phyloP scores from a whole-genome alignment of 2,329 filamentous ascomycete species.

The Incumbomyces lentus region DNA sequence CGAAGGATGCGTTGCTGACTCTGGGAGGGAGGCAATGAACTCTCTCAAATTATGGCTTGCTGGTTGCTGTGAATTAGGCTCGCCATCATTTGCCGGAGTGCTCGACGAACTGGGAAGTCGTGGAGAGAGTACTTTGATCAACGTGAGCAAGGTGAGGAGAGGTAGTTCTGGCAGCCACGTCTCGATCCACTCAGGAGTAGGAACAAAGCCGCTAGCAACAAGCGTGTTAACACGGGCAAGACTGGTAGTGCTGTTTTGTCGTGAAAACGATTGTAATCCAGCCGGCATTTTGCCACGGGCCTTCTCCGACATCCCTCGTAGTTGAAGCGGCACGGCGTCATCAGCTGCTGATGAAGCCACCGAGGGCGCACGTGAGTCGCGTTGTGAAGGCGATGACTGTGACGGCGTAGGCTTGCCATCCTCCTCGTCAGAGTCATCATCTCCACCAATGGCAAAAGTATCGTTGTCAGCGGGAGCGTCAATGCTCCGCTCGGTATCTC shows the following conservation, averaged over 20 bases:
- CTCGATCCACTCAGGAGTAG: conserved; percentile 75
- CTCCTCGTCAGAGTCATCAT: conserved; percentile 61
- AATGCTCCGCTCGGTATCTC: conserved; percentile 4
- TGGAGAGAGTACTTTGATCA: conserved; percentile 54
- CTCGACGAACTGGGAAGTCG: conserved; percentile 40
- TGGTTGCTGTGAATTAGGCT: conserved; percentile 23
- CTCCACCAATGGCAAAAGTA: conserved; percentile 80
- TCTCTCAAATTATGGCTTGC: conserved; percentile 29
- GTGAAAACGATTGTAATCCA: conserved; percentile 68
- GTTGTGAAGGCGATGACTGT: conserved; percentile 45
- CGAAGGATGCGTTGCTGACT: conserved; percentile 41
- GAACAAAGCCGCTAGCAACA: conserved; percentile 59
- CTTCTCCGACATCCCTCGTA: conserved; percentile 93
- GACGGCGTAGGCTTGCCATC: conserved; percentile 44
- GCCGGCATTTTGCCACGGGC: conserved; percentile 92
- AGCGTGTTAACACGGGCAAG: conserved; percentile 55
- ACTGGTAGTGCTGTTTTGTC: conserved; percentile 82
- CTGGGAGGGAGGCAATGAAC: conserved; percentile 33
- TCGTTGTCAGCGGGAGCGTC: conserved; percentile 46
- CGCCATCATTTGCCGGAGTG: conserved; percentile 27
- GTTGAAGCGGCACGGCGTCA: conserved; percentile 69
- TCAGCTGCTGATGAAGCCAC: conserved; percentile 57
- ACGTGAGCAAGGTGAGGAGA: conserved; percentile 70
- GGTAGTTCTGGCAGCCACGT: conserved; percentile 87
- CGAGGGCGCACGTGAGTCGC: conserved; percentile 54